These are phyloP conservation scores for Auriscalpium microsporum DNA, from an alignment of 768 basidiomycete species.

Conservation along the genomic window DNA sequence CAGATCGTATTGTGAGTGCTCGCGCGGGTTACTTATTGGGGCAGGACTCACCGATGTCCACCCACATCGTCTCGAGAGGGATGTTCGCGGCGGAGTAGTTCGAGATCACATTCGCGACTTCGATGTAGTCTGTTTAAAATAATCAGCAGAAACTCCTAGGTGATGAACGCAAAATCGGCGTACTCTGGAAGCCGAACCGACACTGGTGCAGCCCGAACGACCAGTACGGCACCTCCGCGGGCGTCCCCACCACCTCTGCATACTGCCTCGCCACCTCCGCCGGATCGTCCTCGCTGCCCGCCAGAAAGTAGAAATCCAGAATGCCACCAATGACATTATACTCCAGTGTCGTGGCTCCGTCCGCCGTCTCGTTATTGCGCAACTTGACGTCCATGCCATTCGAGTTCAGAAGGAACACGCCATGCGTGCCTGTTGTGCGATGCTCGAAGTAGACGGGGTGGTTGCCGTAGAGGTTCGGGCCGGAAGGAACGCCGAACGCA, in stretches of 20 bases:
- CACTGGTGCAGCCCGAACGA: constrained; percentile 66
- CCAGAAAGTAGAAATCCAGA: constrained; percentile 71
- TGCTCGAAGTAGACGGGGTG: constrained; percentile 72
- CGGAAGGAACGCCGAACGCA: constrained; percentile 45
- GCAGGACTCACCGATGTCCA: constrained; percentile 48
- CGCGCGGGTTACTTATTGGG: not conserved
- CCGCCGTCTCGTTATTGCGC: constrained; percentile 22
- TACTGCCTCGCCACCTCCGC: constrained; percentile 58
- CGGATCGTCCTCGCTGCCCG: constrained; percentile 54
- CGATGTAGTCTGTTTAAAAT: constrained; percentile 40
- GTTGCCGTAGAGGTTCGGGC: constrained; percentile 62
- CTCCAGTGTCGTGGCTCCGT: constrained; percentile 39
- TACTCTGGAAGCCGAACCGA: constrained; percentile 58
- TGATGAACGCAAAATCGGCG: constrained; percentile 5
- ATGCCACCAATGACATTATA: constrained; percentile 75
- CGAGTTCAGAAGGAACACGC: constrained; percentile 59
- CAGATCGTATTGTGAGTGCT: no score
- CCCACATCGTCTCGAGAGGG: constrained; percentile 75
- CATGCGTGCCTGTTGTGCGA: constrained; percentile 54
- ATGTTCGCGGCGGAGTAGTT: constrained; percentile 55
- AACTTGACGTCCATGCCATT: constrained; percentile 77
- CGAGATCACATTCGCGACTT: constrained; percentile 52
- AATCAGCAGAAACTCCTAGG: not conserved
- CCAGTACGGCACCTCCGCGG: constrained; percentile 73
- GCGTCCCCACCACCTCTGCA: constrained; percentile 52